A percentile compares a stretch with the other conserved stretches of the same genome.
phyloP scores from a whole-genome alignment of 768 basidiomycete species.

The Xerocomellus chrysenteron region DNA sequence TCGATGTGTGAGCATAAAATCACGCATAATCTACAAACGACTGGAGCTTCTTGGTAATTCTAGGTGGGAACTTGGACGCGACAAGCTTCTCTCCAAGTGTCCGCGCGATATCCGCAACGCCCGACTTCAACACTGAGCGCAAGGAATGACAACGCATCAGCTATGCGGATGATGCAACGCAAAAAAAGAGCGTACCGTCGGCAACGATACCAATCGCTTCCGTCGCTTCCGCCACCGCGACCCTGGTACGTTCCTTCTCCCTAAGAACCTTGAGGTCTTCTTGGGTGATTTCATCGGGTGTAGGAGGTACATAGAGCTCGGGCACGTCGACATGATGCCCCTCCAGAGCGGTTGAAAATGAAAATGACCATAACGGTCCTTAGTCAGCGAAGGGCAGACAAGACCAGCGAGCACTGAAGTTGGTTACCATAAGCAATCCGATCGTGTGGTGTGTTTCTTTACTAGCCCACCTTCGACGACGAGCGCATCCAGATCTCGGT shows the following conservation, averaged over 20 bases:
- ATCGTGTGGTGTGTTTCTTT: not conserved
- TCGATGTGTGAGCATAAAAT: not conserved
- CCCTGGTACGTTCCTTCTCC: constrained; percentile 38
- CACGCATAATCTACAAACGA: constrained; percentile 63
- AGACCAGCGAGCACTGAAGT: constrained; percentile 56
- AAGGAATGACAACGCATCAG: not conserved
- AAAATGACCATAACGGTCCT: constrained; percentile 82
- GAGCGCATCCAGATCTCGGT: constrained; percentile 60
- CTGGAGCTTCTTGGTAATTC: constrained; percentile 64
- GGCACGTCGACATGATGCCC: constrained; percentile 57
- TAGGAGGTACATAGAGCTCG: constrained; percentile 38
- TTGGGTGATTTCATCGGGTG: constrained; percentile 33
- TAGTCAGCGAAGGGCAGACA: constrained; percentile 67
- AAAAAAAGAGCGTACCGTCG: constrained; percentile 49
- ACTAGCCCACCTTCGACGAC: constrained; percentile 53
- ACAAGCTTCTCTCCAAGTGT: constrained; percentile 74
- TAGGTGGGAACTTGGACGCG: constrained; percentile 79
- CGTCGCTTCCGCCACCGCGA: constrained; percentile 55
- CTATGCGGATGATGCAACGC: no score
- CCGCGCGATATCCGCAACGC: constrained; percentile 60
- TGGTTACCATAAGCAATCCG: not conserved
- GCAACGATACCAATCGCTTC: constrained; percentile 53
- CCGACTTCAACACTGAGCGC: constrained; percentile 56
- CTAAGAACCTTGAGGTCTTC: constrained; percentile 34
- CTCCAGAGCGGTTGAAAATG: constrained; percentile 54